Evolutionary conservation across 352 stramenopile genomes (phyloP), one percentile per base, ranked within the genome.

Genomic region (Pythium guiyangense): DNA sequence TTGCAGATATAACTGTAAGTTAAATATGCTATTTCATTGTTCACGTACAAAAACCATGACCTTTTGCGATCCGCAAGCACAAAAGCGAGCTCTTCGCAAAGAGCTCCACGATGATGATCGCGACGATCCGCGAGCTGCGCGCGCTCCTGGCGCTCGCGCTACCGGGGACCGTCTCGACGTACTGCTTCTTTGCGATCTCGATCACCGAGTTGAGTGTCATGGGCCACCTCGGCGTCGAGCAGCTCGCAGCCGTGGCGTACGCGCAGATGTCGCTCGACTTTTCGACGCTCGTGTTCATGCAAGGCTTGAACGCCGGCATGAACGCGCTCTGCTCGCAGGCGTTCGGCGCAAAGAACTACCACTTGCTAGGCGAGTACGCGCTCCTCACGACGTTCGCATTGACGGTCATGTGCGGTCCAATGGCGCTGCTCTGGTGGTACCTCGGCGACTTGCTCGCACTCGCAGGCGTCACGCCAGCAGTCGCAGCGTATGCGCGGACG

Each of bases 311-410:
- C 55, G 67, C 79, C 47, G 83, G 83, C 27, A 80, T 93, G 60
- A 94, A 90, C 60, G 64, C 80, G 48, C 76, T 96, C 20, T 90
- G 74, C 60, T 91, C 82, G 46, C 86, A 96, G 56, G 86, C 86
- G 22, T 91, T 93, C 47, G 87, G 87, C 18, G 84, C 85, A 52
- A 86, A 86, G 51, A 94, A 95, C 66, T 92, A 73, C 49, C 64
- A 81, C 17, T 52, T 95, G 22, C 57, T 92, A n/a, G 75, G 69
- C 27, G 69, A 80, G 51, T 92, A 88, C 62, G 70, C 71, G 47
- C 70, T 88, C 66, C 66, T 86, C 57, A 84, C 73, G 49, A 68
- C 62, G 53, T 70, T 86, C 49, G 60, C 81, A 54, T 64, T 88
- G 40, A 86, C 81, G 22, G 35, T 92, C 47, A 63, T 73, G 51